These are phyloP conservation scores for Porpolomopsis calyptriformis DNA, from an alignment of 768 basidiomycete species.

Conservation along the genomic window DNA sequence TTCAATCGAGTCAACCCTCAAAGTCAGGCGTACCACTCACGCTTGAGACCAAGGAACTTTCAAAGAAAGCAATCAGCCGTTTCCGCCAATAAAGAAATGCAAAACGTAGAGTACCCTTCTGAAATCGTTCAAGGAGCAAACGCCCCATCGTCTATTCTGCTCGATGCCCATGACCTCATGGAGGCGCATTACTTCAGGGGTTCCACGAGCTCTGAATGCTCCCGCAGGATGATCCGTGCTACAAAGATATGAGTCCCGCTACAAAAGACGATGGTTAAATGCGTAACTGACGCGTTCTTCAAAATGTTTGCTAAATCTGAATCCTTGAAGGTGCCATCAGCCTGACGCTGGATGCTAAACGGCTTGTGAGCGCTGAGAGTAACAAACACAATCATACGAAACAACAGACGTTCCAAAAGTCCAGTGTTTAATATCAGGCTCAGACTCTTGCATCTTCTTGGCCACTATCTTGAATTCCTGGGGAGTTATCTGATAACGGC, in stretches of 20 bases:
- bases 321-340: slow-evolving; percentile 54
- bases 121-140: slow-evolving; percentile 79
- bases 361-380: background rate
- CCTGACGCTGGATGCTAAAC: slow-evolving; percentile 48
- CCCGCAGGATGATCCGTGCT: slow-evolving; percentile 66
- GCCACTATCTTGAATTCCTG: slow-evolving; percentile 44
- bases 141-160: slow-evolving; percentile 66
- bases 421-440: slow-evolving; percentile 50
- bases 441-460: slow-evolving; percentile 24
- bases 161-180: slow-evolving; percentile 83
- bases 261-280: background rate
- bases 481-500: slow-evolving; percentile 22
- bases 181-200: slow-evolving; percentile 61
- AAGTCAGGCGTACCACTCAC: slow-evolving; percentile 27
- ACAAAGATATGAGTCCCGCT: slow-evolving; percentile 4
- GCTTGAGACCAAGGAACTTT: slow-evolving; percentile 66
- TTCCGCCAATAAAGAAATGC: background rate
- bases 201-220: slow-evolving; percentile 67
- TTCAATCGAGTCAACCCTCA: background rate
- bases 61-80: background rate
- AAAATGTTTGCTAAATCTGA: slow-evolving; percentile 57
- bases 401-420: slow-evolving; percentile 48
- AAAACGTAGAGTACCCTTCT: slow-evolving; percentile 35
- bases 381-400: background rate
- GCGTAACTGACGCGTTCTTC: slow-evolving; percentile 49